A percentile compares a stretch with the other conserved stretches of the same genome.
Evolutionary conservation across 139 green algal genomes (phyloP).

Genomic region (Chlorella sp.): DNA sequence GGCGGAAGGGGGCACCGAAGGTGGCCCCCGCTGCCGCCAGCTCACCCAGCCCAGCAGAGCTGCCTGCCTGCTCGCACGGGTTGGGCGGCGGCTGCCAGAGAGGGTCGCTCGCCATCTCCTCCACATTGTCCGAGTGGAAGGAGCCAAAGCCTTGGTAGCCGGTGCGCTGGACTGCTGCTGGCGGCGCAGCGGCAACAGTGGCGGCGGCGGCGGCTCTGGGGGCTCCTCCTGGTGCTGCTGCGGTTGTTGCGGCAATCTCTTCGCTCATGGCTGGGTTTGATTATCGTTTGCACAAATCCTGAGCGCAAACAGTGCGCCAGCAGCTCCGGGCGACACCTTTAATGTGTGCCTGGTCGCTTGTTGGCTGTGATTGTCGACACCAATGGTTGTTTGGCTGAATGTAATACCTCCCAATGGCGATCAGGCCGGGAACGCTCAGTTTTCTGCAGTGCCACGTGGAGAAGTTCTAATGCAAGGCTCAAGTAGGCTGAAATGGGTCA

Average conservation of each 20-base stretch:
- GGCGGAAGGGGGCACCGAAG: slow-evolving; percentile 43
- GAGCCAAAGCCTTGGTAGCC: slow-evolving; percentile 68
- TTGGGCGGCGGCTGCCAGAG: slow-evolving; percentile 15
- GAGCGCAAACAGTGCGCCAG: too few species aligned
- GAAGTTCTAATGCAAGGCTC: too few species aligned
- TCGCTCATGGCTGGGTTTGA: too few species aligned
- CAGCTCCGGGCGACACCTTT: too few species aligned
- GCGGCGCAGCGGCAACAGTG: background rate
- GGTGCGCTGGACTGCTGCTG: background rate
- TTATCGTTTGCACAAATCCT: too few species aligned
- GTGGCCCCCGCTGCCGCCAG: background rate
- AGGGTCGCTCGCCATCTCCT: slow-evolving; percentile 52
- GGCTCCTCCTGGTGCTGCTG: background rate
- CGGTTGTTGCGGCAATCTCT: background rate
- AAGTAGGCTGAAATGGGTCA: too few species aligned
- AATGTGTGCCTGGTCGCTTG: too few species aligned
- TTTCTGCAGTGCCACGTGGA: too few species aligned
- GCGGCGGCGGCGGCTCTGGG: background rate
- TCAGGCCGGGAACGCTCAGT: too few species aligned
- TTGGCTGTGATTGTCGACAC: too few species aligned
- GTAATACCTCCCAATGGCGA: too few species aligned
- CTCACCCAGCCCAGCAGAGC: background rate
- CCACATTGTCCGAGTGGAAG: slow-evolving; percentile 63
- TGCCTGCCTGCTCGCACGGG: background rate
- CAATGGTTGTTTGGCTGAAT: too few species aligned